phyloP scores from a whole-genome alignment of 2,329 filamentous ascomycete species.

The Westerdykella ornata region DNA sequence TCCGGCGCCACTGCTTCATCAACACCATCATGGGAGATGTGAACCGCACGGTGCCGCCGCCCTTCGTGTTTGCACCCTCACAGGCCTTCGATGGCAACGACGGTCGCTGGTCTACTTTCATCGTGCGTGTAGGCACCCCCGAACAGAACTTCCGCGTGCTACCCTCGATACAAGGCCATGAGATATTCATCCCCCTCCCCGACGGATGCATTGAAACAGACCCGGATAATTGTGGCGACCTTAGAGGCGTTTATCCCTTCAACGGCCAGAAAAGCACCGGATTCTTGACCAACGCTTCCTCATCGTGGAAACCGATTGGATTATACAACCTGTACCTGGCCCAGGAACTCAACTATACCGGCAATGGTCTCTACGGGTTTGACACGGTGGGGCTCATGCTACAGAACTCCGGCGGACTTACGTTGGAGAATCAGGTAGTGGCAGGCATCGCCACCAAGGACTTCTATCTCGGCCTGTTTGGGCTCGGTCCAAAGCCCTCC shows the following conservation, averaged over 20 bases:
- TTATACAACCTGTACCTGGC: conserved; percentile 8
- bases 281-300: conserved; percentile 8
- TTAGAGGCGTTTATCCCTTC: conserved; percentile 11
- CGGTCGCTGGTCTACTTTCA: conserved; percentile 21
- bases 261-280: conserved; percentile 9
- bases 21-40: conserved; percentile 7
- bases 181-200: conserved; percentile 13
- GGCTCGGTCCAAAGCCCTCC: conserved; percentile 1
- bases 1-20: not conserved
- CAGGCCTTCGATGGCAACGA: conserved; percentile 3
- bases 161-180: conserved; percentile 19
- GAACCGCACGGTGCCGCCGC: conserved; percentile 7
- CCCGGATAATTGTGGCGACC: conserved; percentile 5
- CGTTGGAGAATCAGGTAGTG: conserved; percentile 3
- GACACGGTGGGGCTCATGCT: conserved; percentile 13
- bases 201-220: conserved; percentile 8
- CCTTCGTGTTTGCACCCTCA: conserved; percentile 3
- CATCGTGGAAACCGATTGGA: conserved; percentile 15
- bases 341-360: conserved; percentile 10
- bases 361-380: conserved; percentile 14
- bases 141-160: conserved; percentile 26
- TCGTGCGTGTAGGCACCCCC: conserved; percentile 22
- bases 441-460: conserved; percentile 5
- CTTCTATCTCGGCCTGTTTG: conserved; percentile 7
- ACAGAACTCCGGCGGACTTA: conserved; percentile 3